Evolutionary conservation across 177 flowering plant genomes (phyloP), one percentile per base, ranked within the genome.

Genomic region (Tripterygium wilfordii): DNA sequence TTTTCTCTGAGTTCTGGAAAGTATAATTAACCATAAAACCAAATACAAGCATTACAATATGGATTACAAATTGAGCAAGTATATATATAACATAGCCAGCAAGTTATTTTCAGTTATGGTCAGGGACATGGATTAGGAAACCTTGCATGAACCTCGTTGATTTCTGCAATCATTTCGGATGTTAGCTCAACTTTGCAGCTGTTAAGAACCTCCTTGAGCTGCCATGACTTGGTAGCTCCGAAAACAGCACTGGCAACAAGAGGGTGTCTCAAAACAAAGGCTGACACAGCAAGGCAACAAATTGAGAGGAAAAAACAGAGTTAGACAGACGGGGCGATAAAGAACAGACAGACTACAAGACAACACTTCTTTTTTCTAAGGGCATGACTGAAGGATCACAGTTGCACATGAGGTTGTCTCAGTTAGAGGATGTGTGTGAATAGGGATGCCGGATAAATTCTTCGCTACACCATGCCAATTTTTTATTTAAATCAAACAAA

Each of bases 101-200:
- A n/a, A n/a, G n/a, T n/a, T n/a, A n/a, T n/a, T n/a, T n/a, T n/a
- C n/a, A n/a, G n/a, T n/a, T n/a, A n/a, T n/a, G n/a, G n/a, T 78
- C 69, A 83, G 32, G 88, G 84, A 44, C 92, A 84, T 23, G 92
- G 89, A 61, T 82, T 82, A 6, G 87, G 87, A 57, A 69, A 77
- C 58, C 53, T 61, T 10, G 68, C 56, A 62, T 84, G 88, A 51
- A 84, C 69, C 49, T 53, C 37, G 56, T 88, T 51, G 10, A 82
- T 74, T 36, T 80, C 83, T 8, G 50, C 51, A 48, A 76, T 41
- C 18, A 77, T 64, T 59, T 78, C 82, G 12, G 56, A 42, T 8
- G 74, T 49, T 16, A 84, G 81, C 53, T 72, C 41, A 18, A 77
- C 62, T 22, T 60, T 35, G 51, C 79, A 75, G 23, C 77, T 78